Evolutionary conservation across 2,329 filamentous ascomycete genomes (phyloP).

Genomic region (Penicillium sclerotiorum): DNA sequence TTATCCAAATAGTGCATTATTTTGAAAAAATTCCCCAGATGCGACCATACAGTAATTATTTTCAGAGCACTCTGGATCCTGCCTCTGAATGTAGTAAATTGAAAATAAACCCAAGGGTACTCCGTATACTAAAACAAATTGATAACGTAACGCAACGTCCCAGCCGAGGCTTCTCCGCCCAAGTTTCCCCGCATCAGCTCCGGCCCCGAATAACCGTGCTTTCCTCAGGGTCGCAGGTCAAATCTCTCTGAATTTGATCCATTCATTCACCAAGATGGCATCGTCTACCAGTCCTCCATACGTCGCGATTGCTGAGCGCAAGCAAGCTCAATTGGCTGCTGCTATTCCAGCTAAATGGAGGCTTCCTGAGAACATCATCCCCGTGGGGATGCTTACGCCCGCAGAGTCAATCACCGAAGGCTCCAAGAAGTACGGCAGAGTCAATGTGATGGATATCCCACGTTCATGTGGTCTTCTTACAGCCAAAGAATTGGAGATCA

Average conservation of each 20-base stretch:
- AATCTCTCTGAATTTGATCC: too few relatives aligned
- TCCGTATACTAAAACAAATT: too few relatives aligned
- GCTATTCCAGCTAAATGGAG: slow-evolving; percentile 45
- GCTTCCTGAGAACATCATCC: slow-evolving; percentile 35
- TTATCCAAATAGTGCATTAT: too few relatives aligned
- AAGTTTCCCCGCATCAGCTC: slow-evolving; percentile 26
- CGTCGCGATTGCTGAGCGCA: slow-evolving; percentile 39
- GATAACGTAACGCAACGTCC: too few relatives aligned
- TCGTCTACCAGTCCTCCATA: slow-evolving; percentile 28
- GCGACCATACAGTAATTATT: too few relatives aligned
- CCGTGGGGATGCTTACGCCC: slow-evolving; percentile 37
- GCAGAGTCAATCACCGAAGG: slow-evolving; percentile 39
- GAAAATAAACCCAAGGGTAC: too few relatives aligned
- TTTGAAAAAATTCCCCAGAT: too few relatives aligned
- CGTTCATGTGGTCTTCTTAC: slow-evolving; percentile 56
- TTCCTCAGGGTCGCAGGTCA: neutral
- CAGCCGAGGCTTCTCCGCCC: slow-evolving; percentile 19
- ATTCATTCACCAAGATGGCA: slow-evolving; percentile 18
- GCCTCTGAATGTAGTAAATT: too few relatives aligned
- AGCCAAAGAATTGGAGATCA: slow-evolving; percentile 57
- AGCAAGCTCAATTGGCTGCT: slow-evolving; percentile 42
- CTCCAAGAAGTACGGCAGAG: slow-evolving; percentile 31
- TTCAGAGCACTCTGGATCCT: too few relatives aligned
- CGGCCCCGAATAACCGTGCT: slow-evolving; percentile 3
- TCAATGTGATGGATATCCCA: slow-evolving; percentile 53